A percentile compares a stretch with the other conserved stretches of the same genome.
phyloP scores from a whole-genome alignment of 2,329 filamentous ascomycete genomes.

The Myrmaecium sp. region DNA sequence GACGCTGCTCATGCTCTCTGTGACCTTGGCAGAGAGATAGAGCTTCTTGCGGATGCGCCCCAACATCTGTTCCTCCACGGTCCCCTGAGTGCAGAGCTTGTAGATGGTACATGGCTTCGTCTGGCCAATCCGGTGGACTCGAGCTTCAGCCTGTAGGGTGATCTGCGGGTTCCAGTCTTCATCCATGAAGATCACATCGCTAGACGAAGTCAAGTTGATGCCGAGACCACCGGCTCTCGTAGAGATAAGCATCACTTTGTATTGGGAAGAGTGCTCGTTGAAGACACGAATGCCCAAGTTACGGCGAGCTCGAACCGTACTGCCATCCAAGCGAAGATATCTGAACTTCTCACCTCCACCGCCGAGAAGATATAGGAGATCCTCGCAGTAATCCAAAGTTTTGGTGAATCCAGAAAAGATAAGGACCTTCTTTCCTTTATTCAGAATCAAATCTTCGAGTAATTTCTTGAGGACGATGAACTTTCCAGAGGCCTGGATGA shows the following conservation, averaged over 20 bases:
- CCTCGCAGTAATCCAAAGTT: conserved; percentile 35
- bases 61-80: conserved; percentile 42
- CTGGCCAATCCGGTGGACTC: conserved; percentile 39
- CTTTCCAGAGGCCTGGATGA: conserved; percentile 36
- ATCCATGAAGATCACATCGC: conserved; percentile 39
- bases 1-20: conserved; percentile 39
- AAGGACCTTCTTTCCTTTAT: conserved; percentile 35
- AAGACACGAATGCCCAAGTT: conserved; percentile 38
- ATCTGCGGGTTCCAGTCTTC: conserved; percentile 39
- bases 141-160: conserved; percentile 36
- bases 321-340: conserved; percentile 34
- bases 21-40: conserved; percentile 43
- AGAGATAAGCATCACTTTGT: conserved; percentile 38
- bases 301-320: conserved; percentile 29
- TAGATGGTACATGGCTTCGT: conserved; percentile 37
- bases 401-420: conserved; percentile 40
- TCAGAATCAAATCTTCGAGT: conserved; percentile 30
- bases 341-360: conserved; percentile 24
- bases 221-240: conserved; percentile 39
- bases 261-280: conserved; percentile 27
- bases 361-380: conserved; percentile 30
- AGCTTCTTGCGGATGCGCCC: conserved; percentile 43
- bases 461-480: conserved; percentile 38
- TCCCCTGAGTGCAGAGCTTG: conserved; percentile 39
- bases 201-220: conserved; percentile 36